Percentiles rank a stretch among this genome's conserved stretches.
Conservation (phyloP, 495 filamentous ascomycete species). For the Neurospora terricola region DNA sequence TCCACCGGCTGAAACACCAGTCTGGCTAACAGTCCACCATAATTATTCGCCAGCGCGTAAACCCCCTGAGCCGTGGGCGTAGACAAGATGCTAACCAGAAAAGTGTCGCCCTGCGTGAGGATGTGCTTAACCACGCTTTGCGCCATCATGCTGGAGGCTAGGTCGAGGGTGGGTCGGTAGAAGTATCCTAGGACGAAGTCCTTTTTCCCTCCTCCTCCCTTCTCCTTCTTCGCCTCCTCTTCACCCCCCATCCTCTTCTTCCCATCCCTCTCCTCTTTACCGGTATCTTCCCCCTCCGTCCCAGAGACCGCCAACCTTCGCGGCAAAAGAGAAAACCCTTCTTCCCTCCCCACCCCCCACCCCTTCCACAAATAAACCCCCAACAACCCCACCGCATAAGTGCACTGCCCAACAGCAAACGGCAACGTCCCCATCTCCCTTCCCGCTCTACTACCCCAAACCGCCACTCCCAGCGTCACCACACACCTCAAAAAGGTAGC, state of each 20-base stretch:
- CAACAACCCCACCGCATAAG: conserved; percentile 59
- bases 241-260: background rate
- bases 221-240: background rate
- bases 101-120: conserved; percentile 86
- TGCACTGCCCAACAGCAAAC: conserved; percentile 81
- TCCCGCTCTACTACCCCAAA: conserved; percentile 39
- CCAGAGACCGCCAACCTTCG: background rate
- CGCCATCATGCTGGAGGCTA: conserved; percentile 71
- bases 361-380: conserved; percentile 53
- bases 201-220: conserved; percentile 5
- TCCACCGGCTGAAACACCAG: conserved; percentile 93
- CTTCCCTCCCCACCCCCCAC: conserved; percentile 26
- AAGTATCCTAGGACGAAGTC: conserved; percentile 53
- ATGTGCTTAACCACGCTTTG: conserved; percentile 85
- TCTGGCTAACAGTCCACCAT: conserved; percentile 82
- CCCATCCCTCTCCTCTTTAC: too few relatives aligned
- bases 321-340: conserved; percentile 49
- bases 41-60: conserved; percentile 88
- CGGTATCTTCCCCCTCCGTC: too few relatives aligned
- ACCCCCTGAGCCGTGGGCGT: conserved; percentile 76
- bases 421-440: conserved; percentile 64
- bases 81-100: conserved; percentile 70
- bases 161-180: conserved; percentile 51
- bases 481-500: conserved; percentile 71
- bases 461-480: conserved; percentile 54